Evolutionary conservation across 345 rosid genomes (phyloP).

Genomic region (Camelina sativa): DNA sequence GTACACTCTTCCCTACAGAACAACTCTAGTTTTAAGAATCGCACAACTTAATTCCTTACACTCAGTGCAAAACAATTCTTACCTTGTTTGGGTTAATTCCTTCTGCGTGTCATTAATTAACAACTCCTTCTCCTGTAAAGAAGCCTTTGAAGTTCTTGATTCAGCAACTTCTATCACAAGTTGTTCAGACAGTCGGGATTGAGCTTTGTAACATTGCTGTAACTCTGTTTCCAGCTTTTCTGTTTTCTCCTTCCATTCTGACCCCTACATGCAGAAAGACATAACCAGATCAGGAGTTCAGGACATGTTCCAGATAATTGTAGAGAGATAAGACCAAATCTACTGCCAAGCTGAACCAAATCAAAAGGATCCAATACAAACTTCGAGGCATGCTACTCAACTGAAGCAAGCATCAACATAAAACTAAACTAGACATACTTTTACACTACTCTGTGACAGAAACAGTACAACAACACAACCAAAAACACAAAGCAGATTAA

Average conservation of each 20-base stretch:
- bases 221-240: conserved; percentile 77
- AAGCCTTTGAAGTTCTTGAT: conserved; percentile 69
- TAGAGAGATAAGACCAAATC: conserved; percentile 8
- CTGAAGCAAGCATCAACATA: neutral
- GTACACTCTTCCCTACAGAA: conserved; percentile 67
- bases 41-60: conserved; percentile 15
- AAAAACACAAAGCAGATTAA: neutral
- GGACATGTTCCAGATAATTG: neutral
- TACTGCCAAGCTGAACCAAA: neutral
- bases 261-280: conserved; percentile 56
- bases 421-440: neutral
- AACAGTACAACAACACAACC: neutral
- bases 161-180: conserved; percentile 91
- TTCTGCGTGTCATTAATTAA: conserved; percentile 55
- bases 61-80: conserved; percentile 15
- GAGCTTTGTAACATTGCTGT: conserved; percentile 94
- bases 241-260: conserved; percentile 95
- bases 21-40: conserved; percentile 2
- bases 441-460: neutral
- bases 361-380: neutral
- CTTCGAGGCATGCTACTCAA: neutral
- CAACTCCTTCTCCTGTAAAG: conserved; percentile 71
- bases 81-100: conserved; percentile 64
- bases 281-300: conserved; percentile 17
- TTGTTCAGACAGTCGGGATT: conserved; percentile 85